phyloP scores from a whole-genome alignment of 2,329 filamentous ascomycete genomes.

The Elsinoe perseae region DNA sequence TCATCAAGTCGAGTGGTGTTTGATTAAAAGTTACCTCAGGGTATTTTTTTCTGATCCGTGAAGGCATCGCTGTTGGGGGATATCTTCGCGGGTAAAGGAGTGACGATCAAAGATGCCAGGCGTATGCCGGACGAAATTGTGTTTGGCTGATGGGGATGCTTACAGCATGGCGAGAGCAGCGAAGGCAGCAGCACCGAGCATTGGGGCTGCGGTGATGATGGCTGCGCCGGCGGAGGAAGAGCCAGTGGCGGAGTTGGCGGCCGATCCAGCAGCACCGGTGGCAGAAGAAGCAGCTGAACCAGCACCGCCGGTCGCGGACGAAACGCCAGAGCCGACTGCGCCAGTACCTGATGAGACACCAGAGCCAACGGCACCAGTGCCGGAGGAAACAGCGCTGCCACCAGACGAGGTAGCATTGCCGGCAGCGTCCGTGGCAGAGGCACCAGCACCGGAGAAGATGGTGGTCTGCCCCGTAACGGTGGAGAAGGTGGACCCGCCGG shows the following conservation, averaged over 20 bases:
- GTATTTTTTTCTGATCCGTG: conserved; percentile 1
- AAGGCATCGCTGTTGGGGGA: conserved; percentile 12
- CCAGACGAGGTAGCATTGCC: conserved; percentile 13
- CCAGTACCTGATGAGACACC: conserved; percentile 17
- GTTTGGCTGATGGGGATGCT: background rate
- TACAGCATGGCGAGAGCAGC: conserved; percentile 37
- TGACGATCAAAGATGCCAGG: conserved; percentile 5
- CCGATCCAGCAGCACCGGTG: conserved; percentile 15
- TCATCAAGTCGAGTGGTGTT: background rate
- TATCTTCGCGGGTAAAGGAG: conserved; percentile 14
- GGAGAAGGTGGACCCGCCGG: conserved; percentile 25
- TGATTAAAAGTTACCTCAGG: conserved; percentile 11
- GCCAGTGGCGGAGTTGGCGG: conserved; percentile 17
- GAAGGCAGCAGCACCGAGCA: conserved; percentile 30
- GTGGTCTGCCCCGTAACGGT: conserved; percentile 31
- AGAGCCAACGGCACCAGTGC: conserved; percentile 18
- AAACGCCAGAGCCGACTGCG: conserved; percentile 15
- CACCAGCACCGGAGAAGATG: conserved; percentile 23
- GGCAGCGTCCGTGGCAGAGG: conserved; percentile 15
- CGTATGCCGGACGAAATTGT: background rate
- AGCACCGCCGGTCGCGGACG: conserved; percentile 18
- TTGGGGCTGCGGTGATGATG: conserved; percentile 29
- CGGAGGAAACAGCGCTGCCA: conserved; percentile 17
- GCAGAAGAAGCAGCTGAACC: conserved; percentile 16
- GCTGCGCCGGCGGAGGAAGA: conserved; percentile 20